These are phyloP conservation scores for Hippophae tibetana DNA, from an alignment of 306 rosid species.

Conservation along the genomic window DNA sequence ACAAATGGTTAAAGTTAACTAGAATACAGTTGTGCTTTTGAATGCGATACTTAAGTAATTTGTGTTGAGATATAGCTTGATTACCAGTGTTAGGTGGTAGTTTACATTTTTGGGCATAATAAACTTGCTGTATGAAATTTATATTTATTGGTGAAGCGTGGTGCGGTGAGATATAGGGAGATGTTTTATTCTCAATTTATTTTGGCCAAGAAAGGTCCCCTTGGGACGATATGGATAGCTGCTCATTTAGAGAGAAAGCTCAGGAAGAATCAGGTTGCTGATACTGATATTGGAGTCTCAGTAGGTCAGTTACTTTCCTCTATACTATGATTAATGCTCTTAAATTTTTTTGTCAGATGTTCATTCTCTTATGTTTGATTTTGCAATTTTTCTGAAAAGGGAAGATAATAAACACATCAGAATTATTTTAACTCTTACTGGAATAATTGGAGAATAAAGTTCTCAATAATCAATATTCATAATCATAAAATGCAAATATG, in stretches of 20 bases:
- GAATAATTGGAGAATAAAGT: too few relatives aligned
- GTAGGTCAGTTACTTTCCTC: slow-evolving; percentile 53
- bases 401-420: not conserved
- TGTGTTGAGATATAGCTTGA: not conserved
- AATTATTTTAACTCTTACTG: not conserved
- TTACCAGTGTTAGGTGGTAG: not conserved
- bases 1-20: too few relatives aligned
- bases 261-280: slow-evolving; percentile 97
- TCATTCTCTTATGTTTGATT: not conserved
- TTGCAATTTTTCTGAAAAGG: not conserved
- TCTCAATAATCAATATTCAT: too few relatives aligned
- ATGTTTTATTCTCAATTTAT: slow-evolving; percentile 99
- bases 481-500: too few relatives aligned
- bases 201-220: slow-evolving; percentile 98
- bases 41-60: too few relatives aligned
- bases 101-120: not conserved
- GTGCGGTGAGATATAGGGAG: not conserved
- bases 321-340: not conserved
- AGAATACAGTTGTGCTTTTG: too few relatives aligned
- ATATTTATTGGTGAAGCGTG: slow-evolving; percentile 20
- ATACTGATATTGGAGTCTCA: slow-evolving; percentile 94
- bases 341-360: too few relatives aligned
- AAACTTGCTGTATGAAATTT: slow-evolving; percentile 18
- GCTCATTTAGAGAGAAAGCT: slow-evolving; percentile 99
- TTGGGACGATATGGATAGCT: slow-evolving; percentile 99